Evolutionary conservation across 2,329 filamentous ascomycete genomes (phyloP), one percentile per base, ranked within the genome.

Genomic region (Periconia macrospinosa): DNA sequence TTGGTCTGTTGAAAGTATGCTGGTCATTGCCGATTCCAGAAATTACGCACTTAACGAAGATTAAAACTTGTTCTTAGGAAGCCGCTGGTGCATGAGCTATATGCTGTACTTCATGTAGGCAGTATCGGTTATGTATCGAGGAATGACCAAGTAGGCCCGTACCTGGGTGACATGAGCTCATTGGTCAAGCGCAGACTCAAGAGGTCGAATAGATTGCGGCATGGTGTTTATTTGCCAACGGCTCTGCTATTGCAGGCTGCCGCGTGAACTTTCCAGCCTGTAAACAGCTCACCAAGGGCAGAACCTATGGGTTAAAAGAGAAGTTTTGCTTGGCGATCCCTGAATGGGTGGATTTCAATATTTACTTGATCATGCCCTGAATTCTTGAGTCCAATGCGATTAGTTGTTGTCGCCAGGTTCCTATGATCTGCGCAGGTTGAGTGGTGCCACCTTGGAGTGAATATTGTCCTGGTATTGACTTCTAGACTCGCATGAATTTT

Each of bases 371-470:
- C 23, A 27, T 27, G 23, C 23, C 23, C 8, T 27, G 23, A 27
- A 3, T 27, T 3, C 23, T 8, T 27, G 23, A 27, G 23, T 27
- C 8, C 8, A 27, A 27, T n/a, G n/a, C n/a, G n/a, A n/a, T n/a
- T n/a, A n/a, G n/a, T n/a, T n/a, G 40, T 45, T 50, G 47, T 57
- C 48, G 55, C 49, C 54, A 57, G 54, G 55, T 51, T 27, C 33
- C 18, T 15, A 11, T 13, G 33, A n/a, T 27, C n/a, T 42, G 47
- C 35, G 42, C 19, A 27, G 19, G 42, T 23, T 40, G 8, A 27
- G 37, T 30, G 13, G 9, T 19, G 42, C 23, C n/a, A 23, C 43
- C 23, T 49, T 20, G 13, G 5, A 47, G 8, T 10, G 13, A 33
- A 41, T 30, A 33, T 30, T 37, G 15, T 10, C 14, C 2, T 45